Percentiles rank a stretch among this genome's conserved stretches.
Conservation (phyloP, 2,329 filamentous ascomycete genomes). For the Fusarium longipes region DNA sequence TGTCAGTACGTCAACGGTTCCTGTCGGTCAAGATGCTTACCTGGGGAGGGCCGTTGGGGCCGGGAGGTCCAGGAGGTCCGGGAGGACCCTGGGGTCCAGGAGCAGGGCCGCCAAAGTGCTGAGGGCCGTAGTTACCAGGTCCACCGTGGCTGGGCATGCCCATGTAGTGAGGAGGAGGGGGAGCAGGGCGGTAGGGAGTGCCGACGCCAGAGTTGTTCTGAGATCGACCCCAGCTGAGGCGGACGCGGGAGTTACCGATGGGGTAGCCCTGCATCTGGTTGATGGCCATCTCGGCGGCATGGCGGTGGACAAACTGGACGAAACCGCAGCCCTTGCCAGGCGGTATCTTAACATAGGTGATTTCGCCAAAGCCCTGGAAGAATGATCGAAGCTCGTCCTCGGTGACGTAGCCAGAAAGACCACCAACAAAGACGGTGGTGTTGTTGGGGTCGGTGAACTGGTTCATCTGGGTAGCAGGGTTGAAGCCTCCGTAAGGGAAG, state of each 20-base stretch:
- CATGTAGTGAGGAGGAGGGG: slow-evolving; percentile 69
- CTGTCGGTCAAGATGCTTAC: slow-evolving; percentile 43
- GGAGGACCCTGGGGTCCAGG: slow-evolving; percentile 57
- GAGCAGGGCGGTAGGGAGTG: slow-evolving; percentile 95
- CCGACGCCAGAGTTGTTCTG: slow-evolving; percentile 99
- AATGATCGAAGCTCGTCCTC: slow-evolving; percentile 99
- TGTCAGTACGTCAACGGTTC: slow-evolving; percentile 4
- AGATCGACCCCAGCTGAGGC: slow-evolving; percentile 95
- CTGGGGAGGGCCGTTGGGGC: slow-evolving; percentile 55
- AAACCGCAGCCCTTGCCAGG: slow-evolving; percentile 99
- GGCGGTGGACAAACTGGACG: slow-evolving; percentile 98
- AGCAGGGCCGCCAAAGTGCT: slow-evolving; percentile 60
- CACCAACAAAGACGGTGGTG: slow-evolving; percentile 98
- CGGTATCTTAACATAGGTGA: slow-evolving; percentile 99
- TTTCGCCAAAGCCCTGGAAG: slow-evolving; percentile 99
- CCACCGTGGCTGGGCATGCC: slow-evolving; percentile 58
- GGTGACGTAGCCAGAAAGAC: slow-evolving; percentile 96
- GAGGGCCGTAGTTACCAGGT: slow-evolving; percentile 59
- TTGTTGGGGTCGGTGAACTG: slow-evolving; percentile 99
- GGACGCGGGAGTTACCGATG: slow-evolving; percentile 97
- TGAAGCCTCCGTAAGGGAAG: slow-evolving; percentile 59
- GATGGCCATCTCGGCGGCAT: slow-evolving; percentile 99
- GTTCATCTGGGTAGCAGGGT: slow-evolving; percentile 79
- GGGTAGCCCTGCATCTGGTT: slow-evolving; percentile 99
- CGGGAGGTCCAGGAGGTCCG: slow-evolving; percentile 53